A percentile compares a stretch with the other conserved stretches of the same genome.
These are phyloP conservation scores for Phytophthora pisi DNA, from an alignment of 352 stramenopile species.

Conservation along the genomic window DNA sequence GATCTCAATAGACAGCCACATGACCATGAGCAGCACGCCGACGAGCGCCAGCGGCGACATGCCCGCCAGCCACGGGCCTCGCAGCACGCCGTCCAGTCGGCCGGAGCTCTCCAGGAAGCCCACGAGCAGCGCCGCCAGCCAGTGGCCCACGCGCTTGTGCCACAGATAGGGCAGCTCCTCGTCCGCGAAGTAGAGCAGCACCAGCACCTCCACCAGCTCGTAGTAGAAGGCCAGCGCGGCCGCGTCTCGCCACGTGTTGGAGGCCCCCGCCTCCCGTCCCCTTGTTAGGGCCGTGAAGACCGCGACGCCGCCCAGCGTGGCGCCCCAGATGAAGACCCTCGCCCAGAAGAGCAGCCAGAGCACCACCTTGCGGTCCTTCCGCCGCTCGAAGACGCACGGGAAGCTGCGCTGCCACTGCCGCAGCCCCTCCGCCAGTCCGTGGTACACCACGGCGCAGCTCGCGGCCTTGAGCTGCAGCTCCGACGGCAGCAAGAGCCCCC, in stretches of 20 bases:
- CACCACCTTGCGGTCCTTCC: conserved; percentile 44
- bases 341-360: conserved; percentile 62
- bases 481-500: conserved; percentile 36
- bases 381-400: conserved; percentile 38
- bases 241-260: conserved; percentile 12
- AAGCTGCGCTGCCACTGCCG: conserved; percentile 45
- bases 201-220: conserved; percentile 57
- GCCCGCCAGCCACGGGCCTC: conserved; percentile 19
- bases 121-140: conserved; percentile 37
- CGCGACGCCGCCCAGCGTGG: conserved; percentile 43
- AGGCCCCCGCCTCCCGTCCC: neutral
- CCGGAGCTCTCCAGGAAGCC: conserved; percentile 34
- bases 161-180: conserved; percentile 49
- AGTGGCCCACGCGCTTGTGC: conserved; percentile 46
- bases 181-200: conserved; percentile 65
- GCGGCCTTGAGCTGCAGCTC: conserved; percentile 53
- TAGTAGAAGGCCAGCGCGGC: conserved; percentile 41
- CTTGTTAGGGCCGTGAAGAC: conserved; percentile 9
- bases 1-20: conserved; percentile 49
- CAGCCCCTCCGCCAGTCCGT: conserved; percentile 42
- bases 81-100: conserved; percentile 27
- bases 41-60: conserved; percentile 42
- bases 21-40: conserved; percentile 41
- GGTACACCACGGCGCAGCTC: conserved; percentile 50
- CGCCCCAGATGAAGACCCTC: conserved; percentile 69